Evolutionary conservation across 257 asterid species (phyloP).

Genomic region (Buddleja alternifolia): DNA sequence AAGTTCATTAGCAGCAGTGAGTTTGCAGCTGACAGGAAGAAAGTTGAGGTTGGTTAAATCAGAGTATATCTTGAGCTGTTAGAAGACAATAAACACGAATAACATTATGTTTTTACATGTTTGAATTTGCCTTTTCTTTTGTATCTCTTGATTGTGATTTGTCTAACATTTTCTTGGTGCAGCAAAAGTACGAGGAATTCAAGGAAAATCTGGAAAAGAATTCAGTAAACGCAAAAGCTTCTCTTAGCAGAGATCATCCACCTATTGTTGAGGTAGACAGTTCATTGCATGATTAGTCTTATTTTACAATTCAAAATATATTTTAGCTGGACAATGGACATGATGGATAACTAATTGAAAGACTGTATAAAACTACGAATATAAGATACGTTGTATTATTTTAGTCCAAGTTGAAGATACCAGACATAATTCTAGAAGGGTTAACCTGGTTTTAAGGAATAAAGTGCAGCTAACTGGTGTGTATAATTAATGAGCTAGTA

Average conservation of each 20-base stretch:
- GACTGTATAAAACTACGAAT: no score
- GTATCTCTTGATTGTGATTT: neutral
- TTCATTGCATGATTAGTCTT: neutral
- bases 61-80: neutral
- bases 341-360: no score
- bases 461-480: no score
- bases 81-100: no score
- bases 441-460: no score
- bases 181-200: slow-evolving; percentile 32
- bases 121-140: neutral
- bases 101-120: no score
- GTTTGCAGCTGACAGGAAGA: slow-evolving; percentile 30
- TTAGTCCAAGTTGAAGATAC: no score
- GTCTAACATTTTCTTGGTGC: neutral
- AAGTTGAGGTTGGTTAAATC: slow-evolving; percentile 31
- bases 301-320: neutral
- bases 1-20: neutral
- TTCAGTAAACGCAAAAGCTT: neutral
- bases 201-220: slow-evolving; percentile 13
- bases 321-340: no score
- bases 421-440: no score
- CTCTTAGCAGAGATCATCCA: slow-evolving; percentile 35
- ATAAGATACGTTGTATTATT: no score
- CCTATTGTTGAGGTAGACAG: slow-evolving; percentile 23
- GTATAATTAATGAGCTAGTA: no score